phyloP scores from a whole-genome alignment of 306 rosid genomes.

The Lathyrus tuberosus region DNA sequence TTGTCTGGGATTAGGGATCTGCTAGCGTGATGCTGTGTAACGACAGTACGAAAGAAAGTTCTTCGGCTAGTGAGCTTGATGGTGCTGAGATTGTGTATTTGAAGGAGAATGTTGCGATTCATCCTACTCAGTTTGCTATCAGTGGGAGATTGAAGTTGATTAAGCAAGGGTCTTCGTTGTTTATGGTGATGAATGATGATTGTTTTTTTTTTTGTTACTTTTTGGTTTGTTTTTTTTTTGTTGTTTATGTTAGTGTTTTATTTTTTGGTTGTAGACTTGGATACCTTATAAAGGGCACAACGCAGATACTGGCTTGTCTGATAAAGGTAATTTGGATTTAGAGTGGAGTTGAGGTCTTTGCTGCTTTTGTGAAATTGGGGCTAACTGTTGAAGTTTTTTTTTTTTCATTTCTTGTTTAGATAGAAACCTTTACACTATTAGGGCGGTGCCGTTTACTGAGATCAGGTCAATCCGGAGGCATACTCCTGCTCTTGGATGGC shows the following conservation, averaged over 20 bases:
- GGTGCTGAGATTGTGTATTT: conserved; percentile 70
- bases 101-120: conserved; percentile 96
- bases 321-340: conserved; percentile 63
- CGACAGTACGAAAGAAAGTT: conserved; percentile 68
- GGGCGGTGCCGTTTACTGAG: conserved; percentile 76
- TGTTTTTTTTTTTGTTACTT: neutral
- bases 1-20: conserved; percentile 57
- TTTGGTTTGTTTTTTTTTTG: neutral
- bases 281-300: conserved; percentile 74
- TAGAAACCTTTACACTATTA: conserved; percentile 82
- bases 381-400: conserved; percentile 35
- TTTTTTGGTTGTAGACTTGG: conserved; percentile 72
- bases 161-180: conserved; percentile 75
- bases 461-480: conserved; percentile 91
- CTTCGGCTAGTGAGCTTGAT: conserved; percentile 68
- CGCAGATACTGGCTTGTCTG: conserved; percentile 73
- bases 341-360: conserved; percentile 18
- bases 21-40: conserved; percentile 67
- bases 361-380: conserved; percentile 6
- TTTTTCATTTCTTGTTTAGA: conserved; percentile 57
- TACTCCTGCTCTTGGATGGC: conserved; percentile 93
- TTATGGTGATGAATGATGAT: conserved; percentile 54
- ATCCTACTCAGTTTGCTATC: conserved; percentile 84
- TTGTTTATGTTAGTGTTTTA: neutral
- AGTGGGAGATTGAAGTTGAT: conserved; percentile 83